Conservation (phyloP, 2,329 filamentous ascomycete species). For the Emydomyces testavorans region DNA sequence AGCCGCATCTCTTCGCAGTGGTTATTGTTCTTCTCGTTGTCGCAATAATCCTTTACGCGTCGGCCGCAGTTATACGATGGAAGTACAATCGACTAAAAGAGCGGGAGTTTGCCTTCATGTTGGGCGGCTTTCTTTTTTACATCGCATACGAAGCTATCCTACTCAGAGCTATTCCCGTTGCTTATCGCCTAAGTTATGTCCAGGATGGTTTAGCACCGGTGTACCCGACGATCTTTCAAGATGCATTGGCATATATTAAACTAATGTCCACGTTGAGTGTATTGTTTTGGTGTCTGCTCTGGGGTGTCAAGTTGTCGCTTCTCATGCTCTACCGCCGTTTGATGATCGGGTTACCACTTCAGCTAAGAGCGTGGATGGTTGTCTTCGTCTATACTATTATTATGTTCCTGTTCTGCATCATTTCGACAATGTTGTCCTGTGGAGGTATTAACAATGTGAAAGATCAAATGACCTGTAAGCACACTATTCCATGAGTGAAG, state of each 20-base stretch:
- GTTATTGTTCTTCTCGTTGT: not conserved
- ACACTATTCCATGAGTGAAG: not conserved
- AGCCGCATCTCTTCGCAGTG: not conserved
- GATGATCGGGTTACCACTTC: slow-evolving; percentile 8
- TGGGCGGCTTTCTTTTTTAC: not conserved
- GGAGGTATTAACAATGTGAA: slow-evolving; percentile 1
- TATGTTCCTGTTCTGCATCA: not conserved
- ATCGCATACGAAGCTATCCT: not conserved
- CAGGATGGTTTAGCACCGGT: not conserved
- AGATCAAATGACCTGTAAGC: slow-evolving; percentile 1
- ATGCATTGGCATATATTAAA: not conserved
- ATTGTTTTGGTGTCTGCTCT: slow-evolving; percentile 1
- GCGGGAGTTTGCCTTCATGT: slow-evolving; percentile 3
- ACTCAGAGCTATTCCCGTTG: not conserved
- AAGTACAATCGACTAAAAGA: slow-evolving; percentile 6
- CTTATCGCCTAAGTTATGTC: not conserved
- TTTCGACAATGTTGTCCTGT: slow-evolving; percentile 5
- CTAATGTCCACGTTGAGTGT: not conserved
- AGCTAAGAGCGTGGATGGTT: slow-evolving; percentile 4
- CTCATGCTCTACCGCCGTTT: slow-evolving; percentile 7
- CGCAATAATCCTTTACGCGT: not conserved
- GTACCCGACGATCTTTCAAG: slow-evolving; percentile 3
- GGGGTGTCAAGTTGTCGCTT: slow-evolving; percentile 4
- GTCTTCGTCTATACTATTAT: not conserved
- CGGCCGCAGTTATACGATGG: slow-evolving; percentile 3